Percentiles rank a stretch among this genome's conserved stretches.
Evolutionary conservation across 768 basidiomycete species (phyloP).

Genomic region (Tephrocybe sp.): DNA sequence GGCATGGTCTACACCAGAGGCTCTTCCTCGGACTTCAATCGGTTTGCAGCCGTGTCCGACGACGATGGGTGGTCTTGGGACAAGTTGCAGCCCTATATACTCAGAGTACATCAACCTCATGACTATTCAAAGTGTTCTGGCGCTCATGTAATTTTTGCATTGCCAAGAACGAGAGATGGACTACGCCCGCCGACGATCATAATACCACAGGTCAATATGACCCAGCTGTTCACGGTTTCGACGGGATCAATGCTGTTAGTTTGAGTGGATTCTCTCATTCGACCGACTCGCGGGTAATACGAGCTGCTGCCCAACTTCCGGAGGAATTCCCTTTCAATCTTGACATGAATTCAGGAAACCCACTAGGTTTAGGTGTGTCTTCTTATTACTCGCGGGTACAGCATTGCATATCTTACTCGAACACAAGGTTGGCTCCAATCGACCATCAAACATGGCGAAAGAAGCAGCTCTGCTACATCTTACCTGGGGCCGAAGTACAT

Average conservation of each 20-base stretch:
- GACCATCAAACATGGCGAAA: constrained; percentile 12
- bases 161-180: constrained; percentile 30
- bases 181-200: constrained; percentile 26
- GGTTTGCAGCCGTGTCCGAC: constrained; percentile 21
- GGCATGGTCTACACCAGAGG: constrained; percentile 25
- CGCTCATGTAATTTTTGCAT: no score
- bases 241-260: constrained; percentile 27
- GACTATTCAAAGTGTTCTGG: no score
- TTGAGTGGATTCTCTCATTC: constrained; percentile 21
- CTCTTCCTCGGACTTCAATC: constrained; percentile 24
- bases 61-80: constrained; percentile 31
- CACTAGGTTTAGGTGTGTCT: constrained; percentile 37
- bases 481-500: constrained; percentile 14
- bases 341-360: constrained; percentile 41
- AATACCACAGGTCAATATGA: constrained; percentile 30
- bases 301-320: constrained; percentile 30
- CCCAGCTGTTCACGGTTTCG: constrained; percentile 26
- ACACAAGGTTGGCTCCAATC: constrained; percentile 15
- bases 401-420: not conserved
- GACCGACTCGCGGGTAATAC: constrained; percentile 31
- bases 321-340: constrained; percentile 37
- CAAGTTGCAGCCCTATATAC: constrained; percentile 13
- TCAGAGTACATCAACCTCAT: not conserved
- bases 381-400: not conserved
- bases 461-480: constrained; percentile 21